Evolutionary conservation across 2,329 filamentous ascomycete genomes (phyloP), one percentile per base, ranked within the genome.

Genomic region (Fusarium mexicanum): DNA sequence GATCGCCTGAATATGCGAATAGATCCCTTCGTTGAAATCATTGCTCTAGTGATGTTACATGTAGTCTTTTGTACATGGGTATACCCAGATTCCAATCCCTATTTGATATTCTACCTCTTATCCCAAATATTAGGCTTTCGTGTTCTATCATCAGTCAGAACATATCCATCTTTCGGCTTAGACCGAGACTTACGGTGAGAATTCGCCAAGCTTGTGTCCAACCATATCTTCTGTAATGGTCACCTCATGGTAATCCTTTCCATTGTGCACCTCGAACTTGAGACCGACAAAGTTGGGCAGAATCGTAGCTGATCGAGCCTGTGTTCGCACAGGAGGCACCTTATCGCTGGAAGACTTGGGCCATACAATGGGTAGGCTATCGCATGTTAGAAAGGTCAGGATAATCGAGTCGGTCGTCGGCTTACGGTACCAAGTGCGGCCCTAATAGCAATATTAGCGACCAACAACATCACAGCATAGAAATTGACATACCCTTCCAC

Each of bases 221-320:
- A 98, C 95, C 95, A 98, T 98, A 80, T 98, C 94, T 82, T 98
- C 95, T 22, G 95, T 97, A 73, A 98, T 93, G 75, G 87, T 88
- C 62, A 98, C 88, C 76, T 96, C 93, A 77, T 92, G 85, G 83
- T 98, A 98, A 38, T 89, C 89, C 86, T 96, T 97, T 79, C 95
- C 95, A 82, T 98, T 97, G 86, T 98, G 93, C 68, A 98, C 90
- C 83, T 95, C 92, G 83, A 98, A 98, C 81, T 91, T 92, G 78
- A 97, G 86, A 20, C 95, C 95, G 61, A 98, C 94, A 81, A 98
- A 98, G 84, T 93, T 97, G 72, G 95, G 95, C 64, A 98, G 88
- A 78, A 98, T 96, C 11, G 95, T 97, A 38, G 95, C 95, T 64
- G 92, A 90, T 74, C 95, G 93, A 43, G 95, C 95, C 82, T 96